Percentiles rank a stretch among this genome's conserved stretches.
Conservation (phyloP, 2,329 filamentous ascomycete species). For the Apiospora rasikravindrae region DNA sequence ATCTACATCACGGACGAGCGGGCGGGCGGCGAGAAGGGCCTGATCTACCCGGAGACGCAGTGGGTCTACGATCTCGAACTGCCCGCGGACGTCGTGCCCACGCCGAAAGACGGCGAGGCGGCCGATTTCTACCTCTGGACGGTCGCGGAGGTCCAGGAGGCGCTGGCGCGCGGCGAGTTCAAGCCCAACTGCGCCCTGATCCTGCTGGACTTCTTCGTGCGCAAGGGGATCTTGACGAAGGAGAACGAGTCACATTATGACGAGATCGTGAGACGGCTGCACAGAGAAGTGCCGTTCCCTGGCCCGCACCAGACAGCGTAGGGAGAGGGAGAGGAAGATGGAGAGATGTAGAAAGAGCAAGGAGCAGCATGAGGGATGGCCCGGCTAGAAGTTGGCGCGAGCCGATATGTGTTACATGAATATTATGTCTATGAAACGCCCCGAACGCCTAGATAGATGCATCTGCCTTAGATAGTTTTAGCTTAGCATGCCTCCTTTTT, state of each 20-base stretch:
- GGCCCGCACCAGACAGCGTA: slow-evolving; percentile 57
- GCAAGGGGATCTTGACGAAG: slow-evolving; percentile 78
- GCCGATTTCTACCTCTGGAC: slow-evolving; percentile 81
- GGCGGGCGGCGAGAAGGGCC: slow-evolving; percentile 78
- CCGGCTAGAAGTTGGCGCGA: slow-evolving; percentile 3
- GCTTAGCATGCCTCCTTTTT: slow-evolving; percentile 9
- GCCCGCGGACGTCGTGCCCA: slow-evolving; percentile 68
- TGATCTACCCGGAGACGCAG: slow-evolving; percentile 89
- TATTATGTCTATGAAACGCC: slow-evolving; percentile 17
- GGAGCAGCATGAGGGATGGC: neutral
- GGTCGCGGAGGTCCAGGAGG: slow-evolving; percentile 75
- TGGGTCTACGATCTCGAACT: slow-evolving; percentile 91
- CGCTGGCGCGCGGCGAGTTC: slow-evolving; percentile 75
- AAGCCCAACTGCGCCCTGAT: slow-evolving; percentile 92
- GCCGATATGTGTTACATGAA: slow-evolving; percentile 13
- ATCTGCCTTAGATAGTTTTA: slow-evolving; percentile 14
- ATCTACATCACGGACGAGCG: slow-evolving; percentile 77
- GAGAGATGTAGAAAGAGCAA: neutral
- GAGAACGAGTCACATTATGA: slow-evolving; percentile 81
- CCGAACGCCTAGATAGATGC: slow-evolving; percentile 18
- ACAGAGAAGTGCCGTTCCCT: slow-evolving; percentile 82
- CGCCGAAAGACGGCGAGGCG: slow-evolving; percentile 87
- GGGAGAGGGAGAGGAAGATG: neutral
- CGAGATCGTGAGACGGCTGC: slow-evolving; percentile 76
- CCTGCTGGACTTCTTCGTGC: slow-evolving; percentile 86